Conservation (phyloP, 257 asterid genomes). For the Catharanthus roseus region DNA sequence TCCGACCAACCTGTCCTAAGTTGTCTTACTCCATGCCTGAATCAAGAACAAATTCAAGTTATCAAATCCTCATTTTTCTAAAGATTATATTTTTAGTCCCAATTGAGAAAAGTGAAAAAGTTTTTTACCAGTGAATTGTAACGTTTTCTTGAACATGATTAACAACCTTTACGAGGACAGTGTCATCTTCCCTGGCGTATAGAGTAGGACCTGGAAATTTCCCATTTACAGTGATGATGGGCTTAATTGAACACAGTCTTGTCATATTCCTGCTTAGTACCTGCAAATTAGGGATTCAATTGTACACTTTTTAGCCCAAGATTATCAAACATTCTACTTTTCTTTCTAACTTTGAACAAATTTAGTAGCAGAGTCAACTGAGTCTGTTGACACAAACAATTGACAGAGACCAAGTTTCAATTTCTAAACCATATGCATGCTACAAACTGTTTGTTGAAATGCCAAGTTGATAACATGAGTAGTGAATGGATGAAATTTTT, state of each 20-base stretch:
- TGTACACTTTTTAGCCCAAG: background rate
- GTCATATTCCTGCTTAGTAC: slow-evolving; percentile 46
- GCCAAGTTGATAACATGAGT: no score
- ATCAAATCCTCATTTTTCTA: no score
- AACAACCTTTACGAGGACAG: slow-evolving; percentile 46
- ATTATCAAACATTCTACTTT: background rate
- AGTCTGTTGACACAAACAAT: no score
- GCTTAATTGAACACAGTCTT: slow-evolving; percentile 51
- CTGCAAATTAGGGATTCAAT: slow-evolving; percentile 23
- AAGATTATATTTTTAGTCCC: no score
- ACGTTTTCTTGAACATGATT: slow-evolving; percentile 63
- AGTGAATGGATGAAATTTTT: no score
- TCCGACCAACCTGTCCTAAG: slow-evolving; percentile 73
- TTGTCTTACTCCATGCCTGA: slow-evolving; percentile 78
- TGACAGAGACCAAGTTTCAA: no score
- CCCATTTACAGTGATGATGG: slow-evolving; percentile 53
- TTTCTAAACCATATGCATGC: no score
- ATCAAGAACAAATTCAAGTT: background rate
- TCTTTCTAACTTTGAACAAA: no score
- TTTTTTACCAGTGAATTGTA: slow-evolving; percentile 66
- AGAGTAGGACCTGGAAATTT: slow-evolving; percentile 76
- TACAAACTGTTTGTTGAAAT: no score
- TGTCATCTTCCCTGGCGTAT: slow-evolving; percentile 68
- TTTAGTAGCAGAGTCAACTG: no score
- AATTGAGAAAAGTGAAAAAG: background rate